phyloP scores from a whole-genome alignment of 495 filamentous ascomycete species.

The Trichoderma erinaceum region DNA sequence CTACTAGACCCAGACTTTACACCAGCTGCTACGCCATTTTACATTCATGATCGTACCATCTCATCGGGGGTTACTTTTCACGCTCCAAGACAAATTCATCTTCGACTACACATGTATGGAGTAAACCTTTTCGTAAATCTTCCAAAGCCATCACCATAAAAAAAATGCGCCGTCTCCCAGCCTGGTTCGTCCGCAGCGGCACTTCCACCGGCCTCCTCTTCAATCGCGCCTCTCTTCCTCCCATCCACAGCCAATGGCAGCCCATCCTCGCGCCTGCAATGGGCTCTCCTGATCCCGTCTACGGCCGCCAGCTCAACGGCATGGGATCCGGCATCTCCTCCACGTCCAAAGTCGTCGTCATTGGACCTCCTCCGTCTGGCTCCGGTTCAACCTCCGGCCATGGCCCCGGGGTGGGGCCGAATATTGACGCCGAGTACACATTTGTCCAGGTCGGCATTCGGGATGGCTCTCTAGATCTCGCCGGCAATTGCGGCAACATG shows the following conservation, averaged over 20 bases:
- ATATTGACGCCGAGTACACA: slow-evolving; percentile 65
- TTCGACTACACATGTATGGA: no score
- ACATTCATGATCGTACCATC: no score
- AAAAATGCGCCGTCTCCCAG: slow-evolving; percentile 38
- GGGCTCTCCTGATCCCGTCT: slow-evolving; percentile 57
- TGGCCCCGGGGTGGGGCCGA: slow-evolving; percentile 18
- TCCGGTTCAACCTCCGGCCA: slow-evolving; percentile 21
- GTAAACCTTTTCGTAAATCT: not conserved
- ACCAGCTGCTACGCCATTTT: no score
- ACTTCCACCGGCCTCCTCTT: slow-evolving; percentile 66
- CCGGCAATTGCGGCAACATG: slow-evolving; percentile 74
- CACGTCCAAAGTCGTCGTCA: slow-evolving; percentile 65
- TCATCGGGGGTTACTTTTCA: no score
- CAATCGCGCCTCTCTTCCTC: slow-evolving; percentile 44
- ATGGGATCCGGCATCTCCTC: slow-evolving; percentile 65
- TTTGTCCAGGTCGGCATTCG: slow-evolving; percentile 63
- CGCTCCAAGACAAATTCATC: no score
- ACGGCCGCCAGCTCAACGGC: slow-evolving; percentile 65
- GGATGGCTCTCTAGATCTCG: slow-evolving; percentile 53
- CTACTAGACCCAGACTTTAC: no score
- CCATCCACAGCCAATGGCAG: slow-evolving; percentile 42
- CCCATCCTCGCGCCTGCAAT: slow-evolving; percentile 55
- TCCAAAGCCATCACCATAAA: not conserved
- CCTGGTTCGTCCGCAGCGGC: slow-evolving; percentile 66
- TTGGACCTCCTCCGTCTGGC: slow-evolving; percentile 35